Evolutionary conservation across 202 grass and related monocot species (phyloP).

Genomic region (Eragrostis tef): DNA sequence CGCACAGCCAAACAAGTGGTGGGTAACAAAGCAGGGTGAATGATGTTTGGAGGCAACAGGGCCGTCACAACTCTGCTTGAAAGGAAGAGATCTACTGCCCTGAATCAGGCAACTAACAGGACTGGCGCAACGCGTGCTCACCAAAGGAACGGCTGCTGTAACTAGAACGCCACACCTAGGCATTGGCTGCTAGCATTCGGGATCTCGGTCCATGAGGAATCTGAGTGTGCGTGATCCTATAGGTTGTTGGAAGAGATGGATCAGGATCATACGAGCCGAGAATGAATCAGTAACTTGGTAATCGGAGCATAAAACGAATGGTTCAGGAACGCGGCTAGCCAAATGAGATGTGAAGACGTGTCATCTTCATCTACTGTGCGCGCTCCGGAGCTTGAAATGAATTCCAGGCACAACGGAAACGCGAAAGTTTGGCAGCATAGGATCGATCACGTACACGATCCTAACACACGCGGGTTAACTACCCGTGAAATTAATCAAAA

Average conservation of each 20-base stretch:
- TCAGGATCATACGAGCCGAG: slow-evolving; percentile 13
- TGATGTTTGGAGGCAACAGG: background rate
- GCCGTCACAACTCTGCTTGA: background rate
- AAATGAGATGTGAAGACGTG: background rate
- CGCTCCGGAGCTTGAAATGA: background rate
- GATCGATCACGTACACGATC: background rate
- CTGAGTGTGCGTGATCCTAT: slow-evolving; percentile 28
- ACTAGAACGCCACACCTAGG: background rate
- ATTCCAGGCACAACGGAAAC: background rate
- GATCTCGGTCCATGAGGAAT: slow-evolving; percentile 22
- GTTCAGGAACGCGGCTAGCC: background rate
- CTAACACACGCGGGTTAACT: no score
- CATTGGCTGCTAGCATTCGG: slow-evolving; percentile 12
- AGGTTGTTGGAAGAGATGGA: background rate
- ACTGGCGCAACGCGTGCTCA: background rate
- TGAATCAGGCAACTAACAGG: background rate
- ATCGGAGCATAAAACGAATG: background rate
- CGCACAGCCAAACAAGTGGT: background rate
- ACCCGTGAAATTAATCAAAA: background rate
- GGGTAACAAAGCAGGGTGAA: background rate
- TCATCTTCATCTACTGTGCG: background rate
- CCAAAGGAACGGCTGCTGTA: background rate
- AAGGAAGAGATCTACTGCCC: slow-evolving; percentile 3
- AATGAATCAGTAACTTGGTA: background rate
- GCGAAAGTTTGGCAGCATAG: background rate